Evolutionary conservation across 2,329 filamentous ascomycete genomes (phyloP).

Genomic region (Raffaelea ambrosiae): DNA sequence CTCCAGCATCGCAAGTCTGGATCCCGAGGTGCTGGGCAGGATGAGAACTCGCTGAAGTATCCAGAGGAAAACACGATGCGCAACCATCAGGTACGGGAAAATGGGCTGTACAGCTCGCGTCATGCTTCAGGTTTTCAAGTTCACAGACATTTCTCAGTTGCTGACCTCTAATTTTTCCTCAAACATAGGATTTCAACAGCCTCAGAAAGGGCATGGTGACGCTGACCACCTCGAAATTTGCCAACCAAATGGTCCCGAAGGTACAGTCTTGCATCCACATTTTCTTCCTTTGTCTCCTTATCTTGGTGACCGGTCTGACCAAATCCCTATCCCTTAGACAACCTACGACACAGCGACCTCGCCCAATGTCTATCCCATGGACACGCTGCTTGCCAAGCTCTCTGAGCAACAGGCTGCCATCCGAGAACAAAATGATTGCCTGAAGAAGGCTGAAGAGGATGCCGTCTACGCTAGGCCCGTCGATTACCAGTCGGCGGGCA

Average conservation of each 20-base stretch:
- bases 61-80: conserved; percentile 25
- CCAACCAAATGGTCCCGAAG: conserved; percentile 46
- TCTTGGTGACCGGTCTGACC: neutral
- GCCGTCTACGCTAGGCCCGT: conserved; percentile 23
- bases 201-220: conserved; percentile 36
- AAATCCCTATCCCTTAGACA: conserved; percentile 27
- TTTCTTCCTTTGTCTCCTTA: neutral
- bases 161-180: neutral
- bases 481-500: conserved; percentile 45
- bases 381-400: conserved; percentile 64
- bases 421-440: conserved; percentile 47
- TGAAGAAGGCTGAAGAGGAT: conserved; percentile 33
- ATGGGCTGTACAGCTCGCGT: too few species aligned
- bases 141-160: neutral
- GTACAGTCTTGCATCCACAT: conserved; percentile 21
- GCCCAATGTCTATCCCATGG: conserved; percentile 47
- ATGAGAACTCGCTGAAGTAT: conserved; percentile 27
- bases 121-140: too few species aligned
- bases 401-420: conserved; percentile 61
- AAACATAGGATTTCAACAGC: conserved; percentile 5
- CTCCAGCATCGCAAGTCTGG: conserved; percentile 24
- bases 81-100: conserved; percentile 20
- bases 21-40: conserved; percentile 22
- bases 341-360: conserved; percentile 30
- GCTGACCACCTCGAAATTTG: conserved; percentile 44